Conservation (phyloP, 2,329 filamentous ascomycete species). For the Cytospora piceae region DNA sequence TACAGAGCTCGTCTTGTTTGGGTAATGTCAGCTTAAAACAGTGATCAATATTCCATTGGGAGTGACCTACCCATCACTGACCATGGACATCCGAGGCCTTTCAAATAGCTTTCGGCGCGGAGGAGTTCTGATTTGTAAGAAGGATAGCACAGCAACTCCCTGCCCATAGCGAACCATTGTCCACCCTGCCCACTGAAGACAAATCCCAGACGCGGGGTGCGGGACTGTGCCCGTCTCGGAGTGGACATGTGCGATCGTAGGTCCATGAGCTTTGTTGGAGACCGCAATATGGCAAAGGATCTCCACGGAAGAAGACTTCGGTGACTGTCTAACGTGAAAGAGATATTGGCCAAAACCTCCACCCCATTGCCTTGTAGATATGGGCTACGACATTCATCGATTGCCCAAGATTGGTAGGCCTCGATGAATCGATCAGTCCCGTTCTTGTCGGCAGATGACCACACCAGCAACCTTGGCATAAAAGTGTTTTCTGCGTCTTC, state of each 20-base stretch:
- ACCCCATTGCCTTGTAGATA: no score
- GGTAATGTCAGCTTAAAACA: no score
- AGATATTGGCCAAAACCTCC: neutral
- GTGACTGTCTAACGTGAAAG: neutral
- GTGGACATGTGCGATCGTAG: neutral
- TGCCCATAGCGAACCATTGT: conserved; percentile 4
- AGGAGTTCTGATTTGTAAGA: neutral
- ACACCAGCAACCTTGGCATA: neutral
- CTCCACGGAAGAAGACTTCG: neutral
- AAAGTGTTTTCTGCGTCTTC: no score
- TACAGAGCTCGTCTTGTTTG: neutral
- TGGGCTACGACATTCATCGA: neutral
- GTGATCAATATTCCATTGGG: no score
- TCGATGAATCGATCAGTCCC: neutral
- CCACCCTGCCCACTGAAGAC: conserved; percentile 3
- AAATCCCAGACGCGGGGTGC: neutral
- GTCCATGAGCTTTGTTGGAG: neutral
- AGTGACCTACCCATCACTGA: neutral
- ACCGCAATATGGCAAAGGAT: neutral
- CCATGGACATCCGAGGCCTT: neutral
- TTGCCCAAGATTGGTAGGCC: neutral
- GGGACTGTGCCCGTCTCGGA: neutral
- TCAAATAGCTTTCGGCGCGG: neutral
- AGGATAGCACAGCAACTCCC: neutral
- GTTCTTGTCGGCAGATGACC: neutral